Conservation (phyloP, 768 basidiomycete species). For the Agrocybe pediades region DNA sequence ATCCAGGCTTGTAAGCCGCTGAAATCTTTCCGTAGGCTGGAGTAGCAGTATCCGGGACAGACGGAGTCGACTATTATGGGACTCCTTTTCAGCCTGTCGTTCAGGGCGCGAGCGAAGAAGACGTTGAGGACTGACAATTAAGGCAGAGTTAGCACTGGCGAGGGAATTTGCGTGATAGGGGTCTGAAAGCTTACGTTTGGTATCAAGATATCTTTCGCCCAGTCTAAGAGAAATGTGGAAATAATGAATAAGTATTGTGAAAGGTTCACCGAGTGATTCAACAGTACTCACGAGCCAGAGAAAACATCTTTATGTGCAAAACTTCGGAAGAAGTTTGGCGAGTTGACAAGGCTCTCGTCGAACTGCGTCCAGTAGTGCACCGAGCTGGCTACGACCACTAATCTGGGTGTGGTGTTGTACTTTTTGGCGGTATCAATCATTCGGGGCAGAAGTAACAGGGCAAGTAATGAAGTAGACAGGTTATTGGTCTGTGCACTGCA, state of each 20-base stretch:
- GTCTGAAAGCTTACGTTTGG: slow-evolving; percentile 8
- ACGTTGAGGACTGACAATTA: slow-evolving; percentile 37
- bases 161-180: not conserved
- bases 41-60: slow-evolving; percentile 43
- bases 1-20: slow-evolving; percentile 15
- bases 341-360: slow-evolving; percentile 24
- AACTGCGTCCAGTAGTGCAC: slow-evolving; percentile 36
- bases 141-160: not conserved
- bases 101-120: slow-evolving; percentile 38
- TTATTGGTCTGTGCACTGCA: slow-evolving; percentile 51
- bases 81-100: slow-evolving; percentile 25
- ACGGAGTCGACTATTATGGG: slow-evolving; percentile 36
- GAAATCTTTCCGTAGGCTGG: slow-evolving; percentile 29
- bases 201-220: slow-evolving; percentile 5
- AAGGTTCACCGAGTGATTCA: not conserved
- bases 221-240: not conserved
- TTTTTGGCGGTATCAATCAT: slow-evolving; percentile 39
- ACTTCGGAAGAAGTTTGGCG: slow-evolving; percentile 28
- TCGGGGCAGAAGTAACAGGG: slow-evolving; percentile 43
- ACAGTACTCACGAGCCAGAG: not conserved
- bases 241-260: not conserved
- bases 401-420: slow-evolving; percentile 30
- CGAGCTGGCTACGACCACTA: slow-evolving; percentile 46
- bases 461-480: slow-evolving; percentile 41
- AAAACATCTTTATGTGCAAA: slow-evolving; percentile 18